Base-by-base conservation (phyloP, 2,329 filamentous ascomycete species). In the Myriosclerotinia scirpicola region DNA sequence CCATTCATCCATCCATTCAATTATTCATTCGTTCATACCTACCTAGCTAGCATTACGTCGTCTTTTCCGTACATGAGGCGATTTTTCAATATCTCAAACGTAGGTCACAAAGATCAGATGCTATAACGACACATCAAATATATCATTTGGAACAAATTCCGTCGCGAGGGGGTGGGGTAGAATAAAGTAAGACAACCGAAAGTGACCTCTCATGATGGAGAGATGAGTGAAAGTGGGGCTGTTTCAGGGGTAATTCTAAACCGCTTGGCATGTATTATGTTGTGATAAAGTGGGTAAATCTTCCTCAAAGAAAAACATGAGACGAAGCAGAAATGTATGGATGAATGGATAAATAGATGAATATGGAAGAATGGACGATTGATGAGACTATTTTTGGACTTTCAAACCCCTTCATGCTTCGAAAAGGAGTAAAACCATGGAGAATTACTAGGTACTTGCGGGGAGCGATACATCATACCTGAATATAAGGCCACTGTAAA, bases 241-340 rank as follows among this genome's bases (percentile, higher is more conserved):
- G n/a, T 61, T 1, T 40, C 58, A 61, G 44, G 55, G 44, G 34
- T 17, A 50, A 50, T 61, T 61, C 44, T 26, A 38, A 52, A 14
- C 44, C 44, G 44, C 58, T 61, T 61, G 58, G 58, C 44, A 52
- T 61, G 34, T 36, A n/a, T 15, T 17, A 40, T 61, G 44, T 44
- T 60, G 44, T 30, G 58, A 50, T 15, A 26, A 60, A 30, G n/a
- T 50, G 58, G 58, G 22, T 20, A 26, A 50, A 52, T 11, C n/a
- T 50, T 38, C 8, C n/a, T n/a, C 44, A 61, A 50, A 30, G 26
- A 38, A 7, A 20, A 50, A 38, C 20, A 60, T 60, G 44, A 60
- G 58, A 60, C 44, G 58, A 60, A 61, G 44, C 30, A 61, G 58
- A 61, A 38, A 44, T 42, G 38, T 56, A 56, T 42, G 38, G 26